Evolutionary conservation across 2,329 filamentous ascomycete species (phyloP).

Genomic region (Calonectria honghensis): DNA sequence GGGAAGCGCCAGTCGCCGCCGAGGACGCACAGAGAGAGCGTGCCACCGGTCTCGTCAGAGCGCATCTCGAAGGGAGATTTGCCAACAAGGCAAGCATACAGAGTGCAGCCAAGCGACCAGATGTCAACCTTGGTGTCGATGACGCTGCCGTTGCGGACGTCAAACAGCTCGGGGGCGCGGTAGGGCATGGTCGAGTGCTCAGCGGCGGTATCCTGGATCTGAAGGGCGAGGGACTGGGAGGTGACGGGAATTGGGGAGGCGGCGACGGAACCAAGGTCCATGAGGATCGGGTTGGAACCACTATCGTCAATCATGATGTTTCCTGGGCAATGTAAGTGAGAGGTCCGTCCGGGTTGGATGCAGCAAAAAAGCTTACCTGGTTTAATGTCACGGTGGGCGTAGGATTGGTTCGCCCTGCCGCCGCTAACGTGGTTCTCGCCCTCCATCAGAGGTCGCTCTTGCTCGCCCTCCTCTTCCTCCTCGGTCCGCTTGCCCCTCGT

Average conservation of each 20-base stretch:
- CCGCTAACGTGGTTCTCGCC: constrained; percentile 80
- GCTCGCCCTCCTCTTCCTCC: constrained; percentile 82
- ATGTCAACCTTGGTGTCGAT: constrained; percentile 99
- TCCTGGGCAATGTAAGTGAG: constrained; percentile 64
- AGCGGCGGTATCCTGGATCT: constrained; percentile 94
- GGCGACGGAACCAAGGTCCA: constrained; percentile 96
- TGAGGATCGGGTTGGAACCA: constrained; percentile 91
- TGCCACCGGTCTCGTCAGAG: constrained; percentile 96
- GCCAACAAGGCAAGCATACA: constrained; percentile 96
- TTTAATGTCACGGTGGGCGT: constrained; percentile 97
- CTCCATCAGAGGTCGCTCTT: constrained; percentile 89
- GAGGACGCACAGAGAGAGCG: constrained; percentile 91
- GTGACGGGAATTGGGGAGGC: constrained; percentile 92
- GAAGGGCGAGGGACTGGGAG: constrained; percentile 90
- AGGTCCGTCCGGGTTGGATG: neutral
- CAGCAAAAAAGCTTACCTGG: constrained; percentile 78
- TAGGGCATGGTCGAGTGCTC: constrained; percentile 99
- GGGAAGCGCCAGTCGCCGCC: constrained; percentile 98
- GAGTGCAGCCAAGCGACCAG: constrained; percentile 97
- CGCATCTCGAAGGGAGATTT: constrained; percentile 98
- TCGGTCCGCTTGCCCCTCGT: constrained; percentile 69
- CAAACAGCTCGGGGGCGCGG: constrained; percentile 96
- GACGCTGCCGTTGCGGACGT: constrained; percentile 93
- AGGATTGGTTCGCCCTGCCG: constrained; percentile 80
- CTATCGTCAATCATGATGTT: constrained; percentile 99